These are phyloP conservation scores for Phaeotremella fagi DNA, from an alignment of 768 basidiomycete genomes.

Conservation along the genomic window DNA sequence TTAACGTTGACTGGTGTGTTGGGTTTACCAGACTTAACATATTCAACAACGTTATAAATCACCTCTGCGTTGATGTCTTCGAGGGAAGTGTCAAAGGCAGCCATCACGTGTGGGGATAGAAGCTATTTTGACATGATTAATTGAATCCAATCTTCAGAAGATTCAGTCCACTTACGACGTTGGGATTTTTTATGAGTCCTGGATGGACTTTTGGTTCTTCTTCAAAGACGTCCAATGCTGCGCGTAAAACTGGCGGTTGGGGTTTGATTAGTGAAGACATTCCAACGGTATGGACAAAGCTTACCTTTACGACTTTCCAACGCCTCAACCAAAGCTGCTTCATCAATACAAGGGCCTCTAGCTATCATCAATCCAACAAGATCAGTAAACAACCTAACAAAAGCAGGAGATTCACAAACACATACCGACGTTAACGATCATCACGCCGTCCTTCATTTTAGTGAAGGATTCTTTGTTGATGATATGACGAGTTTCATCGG, in stretches of 20 bases:
- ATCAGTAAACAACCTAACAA: too few species aligned
- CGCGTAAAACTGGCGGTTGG: slow-evolving; percentile 33
- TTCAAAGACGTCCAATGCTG: slow-evolving; percentile 49
- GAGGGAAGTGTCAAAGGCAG: neutral
- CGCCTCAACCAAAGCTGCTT: slow-evolving; percentile 46
- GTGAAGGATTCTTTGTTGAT: slow-evolving; percentile 26
- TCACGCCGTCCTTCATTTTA: slow-evolving; percentile 42
- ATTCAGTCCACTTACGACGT: slow-evolving; percentile 22
- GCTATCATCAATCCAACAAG: slow-evolving; percentile 15
- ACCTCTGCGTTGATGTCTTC: neutral
- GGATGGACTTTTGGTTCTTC: slow-evolving; percentile 47
- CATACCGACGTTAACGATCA: slow-evolving; percentile 41
- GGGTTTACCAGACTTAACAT: slow-evolving; percentile 4
- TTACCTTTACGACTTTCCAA: slow-evolving; percentile 44
- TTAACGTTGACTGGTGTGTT: slow-evolving; percentile 3
- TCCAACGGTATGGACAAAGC: neutral
- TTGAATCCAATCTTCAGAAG: neutral
- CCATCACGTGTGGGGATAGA: neutral
- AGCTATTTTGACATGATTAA: neutral
- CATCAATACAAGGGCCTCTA: slow-evolving; percentile 45
- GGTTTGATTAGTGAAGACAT: neutral
- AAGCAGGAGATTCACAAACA: neutral
- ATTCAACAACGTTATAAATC: neutral
- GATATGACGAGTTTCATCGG: slow-evolving; percentile 27
- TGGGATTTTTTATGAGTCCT: slow-evolving; percentile 27